Conservation (phyloP, 305 asterid genomes). For the Caryopteris hybrid region DNA sequence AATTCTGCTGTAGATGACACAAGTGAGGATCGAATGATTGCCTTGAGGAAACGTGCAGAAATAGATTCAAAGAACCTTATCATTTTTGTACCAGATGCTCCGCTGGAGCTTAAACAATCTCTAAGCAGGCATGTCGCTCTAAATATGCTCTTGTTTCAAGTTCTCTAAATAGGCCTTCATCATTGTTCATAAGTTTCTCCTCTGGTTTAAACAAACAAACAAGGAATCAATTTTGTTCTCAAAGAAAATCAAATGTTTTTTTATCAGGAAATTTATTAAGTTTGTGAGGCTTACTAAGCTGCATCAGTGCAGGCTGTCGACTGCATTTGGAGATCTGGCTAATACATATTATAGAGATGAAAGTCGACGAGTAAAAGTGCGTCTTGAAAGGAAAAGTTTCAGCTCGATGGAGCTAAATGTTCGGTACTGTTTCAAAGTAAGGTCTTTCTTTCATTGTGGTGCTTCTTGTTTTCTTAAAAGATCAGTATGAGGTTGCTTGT, state of each 20-base stretch:
- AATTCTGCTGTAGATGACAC: slow-evolving; percentile 58
- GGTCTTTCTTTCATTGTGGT: slow-evolving; percentile 23
- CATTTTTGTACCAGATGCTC: slow-evolving; percentile 53
- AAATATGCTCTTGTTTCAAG: neutral
- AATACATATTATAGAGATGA: slow-evolving; percentile 79
- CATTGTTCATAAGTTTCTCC: slow-evolving; percentile 6
- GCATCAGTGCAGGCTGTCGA: slow-evolving; percentile 59
- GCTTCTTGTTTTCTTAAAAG: slow-evolving; percentile 13
- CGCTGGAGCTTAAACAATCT: slow-evolving; percentile 66
- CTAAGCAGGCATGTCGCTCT: slow-evolving; percentile 62
- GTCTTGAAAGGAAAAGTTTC: slow-evolving; percentile 69
- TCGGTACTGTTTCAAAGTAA: slow-evolving; percentile 89
- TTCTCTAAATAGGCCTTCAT: slow-evolving; percentile 5
- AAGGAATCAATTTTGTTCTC: neutral
- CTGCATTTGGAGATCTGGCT: slow-evolving; percentile 64
- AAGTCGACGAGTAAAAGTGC: slow-evolving; percentile 73
- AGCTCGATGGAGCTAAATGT: slow-evolving; percentile 70
- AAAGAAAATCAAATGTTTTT: neutral
- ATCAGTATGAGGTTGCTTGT: slow-evolving; percentile 3
- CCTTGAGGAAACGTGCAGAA: slow-evolving; percentile 92
- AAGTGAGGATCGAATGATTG: slow-evolving; percentile 85
- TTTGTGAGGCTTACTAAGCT: slow-evolving; percentile 27
- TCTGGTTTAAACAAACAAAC: slow-evolving; percentile 2
- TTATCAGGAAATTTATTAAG: neutral
- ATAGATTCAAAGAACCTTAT: slow-evolving; percentile 70